Evolutionary conservation across 2,329 filamentous ascomycete genomes (phyloP).

Genomic region (Xylariaceae sp.): DNA sequence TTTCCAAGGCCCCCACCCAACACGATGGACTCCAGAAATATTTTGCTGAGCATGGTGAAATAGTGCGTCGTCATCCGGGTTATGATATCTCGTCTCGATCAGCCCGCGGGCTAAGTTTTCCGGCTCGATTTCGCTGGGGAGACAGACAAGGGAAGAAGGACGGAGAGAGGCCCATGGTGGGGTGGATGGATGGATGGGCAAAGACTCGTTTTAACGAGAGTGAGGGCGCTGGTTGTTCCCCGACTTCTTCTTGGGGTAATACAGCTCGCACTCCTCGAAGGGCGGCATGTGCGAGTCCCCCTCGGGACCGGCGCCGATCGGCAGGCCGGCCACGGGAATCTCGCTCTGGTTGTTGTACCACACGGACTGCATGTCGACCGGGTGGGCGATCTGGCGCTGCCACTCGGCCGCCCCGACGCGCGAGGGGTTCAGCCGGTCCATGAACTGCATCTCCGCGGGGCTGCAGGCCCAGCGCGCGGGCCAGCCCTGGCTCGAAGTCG

Average conservation of each 20-base stretch:
- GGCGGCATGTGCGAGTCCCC: conserved; percentile 38
- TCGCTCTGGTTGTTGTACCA: conserved; percentile 15
- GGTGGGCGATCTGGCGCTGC: not conserved
- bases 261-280: conserved; percentile 35
- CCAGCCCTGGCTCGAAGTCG: conserved; percentile 1
- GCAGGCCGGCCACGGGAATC: conserved; percentile 40
- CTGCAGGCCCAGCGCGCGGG: conserved; percentile 19
- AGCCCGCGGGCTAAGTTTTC: too few relatives aligned
- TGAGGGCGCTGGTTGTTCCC: conserved; percentile 1
- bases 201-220: not conserved
- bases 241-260: not conserved
- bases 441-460: conserved; percentile 5
- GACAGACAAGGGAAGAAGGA: too few relatives aligned
- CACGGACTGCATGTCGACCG: conserved; percentile 27
- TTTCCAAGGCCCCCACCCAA: too few relatives aligned
- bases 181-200: too few relatives aligned
- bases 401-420: not conserved
- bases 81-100: too few relatives aligned
- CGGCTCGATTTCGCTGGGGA: too few relatives aligned
- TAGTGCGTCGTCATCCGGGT: too few relatives aligned
- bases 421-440: too few relatives aligned
- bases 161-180: too few relatives aligned
- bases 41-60: too few relatives aligned
- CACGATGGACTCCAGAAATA: too few relatives aligned
- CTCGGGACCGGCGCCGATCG: conserved; percentile 48